Percentiles rank a stretch among this genome's conserved stretches.
Conservation (phyloP, 441 rosid genomes). For the Heliophila coronopifolia region DNA sequence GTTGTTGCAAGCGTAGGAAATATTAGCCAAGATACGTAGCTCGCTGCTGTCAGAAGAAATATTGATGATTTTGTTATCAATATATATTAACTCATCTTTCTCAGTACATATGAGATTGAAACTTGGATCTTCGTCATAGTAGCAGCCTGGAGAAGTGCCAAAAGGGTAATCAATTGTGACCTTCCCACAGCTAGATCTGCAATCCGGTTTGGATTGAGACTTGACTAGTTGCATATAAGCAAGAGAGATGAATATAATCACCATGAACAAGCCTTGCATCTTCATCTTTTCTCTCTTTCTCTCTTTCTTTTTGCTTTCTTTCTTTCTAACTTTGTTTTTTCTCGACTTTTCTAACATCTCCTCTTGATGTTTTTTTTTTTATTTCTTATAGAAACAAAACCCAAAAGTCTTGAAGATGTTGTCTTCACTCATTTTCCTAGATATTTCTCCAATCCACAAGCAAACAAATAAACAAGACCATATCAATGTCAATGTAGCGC, state of each 20-base stretch:
- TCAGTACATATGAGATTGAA: neutral
- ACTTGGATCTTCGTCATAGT: neutral
- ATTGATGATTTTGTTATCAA: neutral
- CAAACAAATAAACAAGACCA: too few relatives aligned
- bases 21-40: neutral
- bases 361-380: too few relatives aligned
- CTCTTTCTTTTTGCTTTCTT: too few relatives aligned
- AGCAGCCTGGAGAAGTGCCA: slow-evolving; percentile 6
- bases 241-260: neutral
- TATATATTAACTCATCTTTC: neutral
- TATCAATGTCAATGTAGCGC: too few relatives aligned
- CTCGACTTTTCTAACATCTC: too few relatives aligned
- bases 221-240: neutral
- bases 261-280: neutral
- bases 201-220: neutral
- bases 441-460: too few relatives aligned
- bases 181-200: slow-evolving; percentile 1
- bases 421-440: neutral
- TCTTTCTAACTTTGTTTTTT: too few relatives aligned
- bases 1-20: neutral
- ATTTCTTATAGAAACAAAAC: neutral
- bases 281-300: too few relatives aligned
- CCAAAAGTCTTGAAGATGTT: neutral
- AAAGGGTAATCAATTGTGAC: slow-evolving; percentile 4
- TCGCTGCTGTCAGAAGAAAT: neutral